Percentiles rank a stretch among this genome's conserved stretches.
phyloP scores from a whole-genome alignment of 306 rosid genomes.

The Vicia villosa region DNA sequence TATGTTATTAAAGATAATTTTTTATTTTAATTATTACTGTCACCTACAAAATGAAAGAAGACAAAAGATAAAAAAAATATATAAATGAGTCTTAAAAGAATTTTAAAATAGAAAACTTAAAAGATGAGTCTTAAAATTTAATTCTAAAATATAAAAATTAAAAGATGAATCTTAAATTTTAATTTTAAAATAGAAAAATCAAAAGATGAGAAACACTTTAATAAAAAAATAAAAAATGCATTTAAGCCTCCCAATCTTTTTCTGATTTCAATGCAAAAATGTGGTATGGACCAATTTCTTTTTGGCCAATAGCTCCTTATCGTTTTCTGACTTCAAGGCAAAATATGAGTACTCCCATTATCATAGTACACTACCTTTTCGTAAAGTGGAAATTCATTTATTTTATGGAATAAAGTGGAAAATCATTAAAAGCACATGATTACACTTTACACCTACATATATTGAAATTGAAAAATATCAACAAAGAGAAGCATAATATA shows the following conservation, averaged over 20 bases:
- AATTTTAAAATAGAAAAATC: no score
- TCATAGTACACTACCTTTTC: constrained; percentile 38
- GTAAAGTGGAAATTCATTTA: constrained; percentile 31
- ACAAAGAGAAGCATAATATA: constrained; percentile 9
- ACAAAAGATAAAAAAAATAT: no score
- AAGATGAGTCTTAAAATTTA: no score
- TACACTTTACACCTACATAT: constrained; percentile 26
- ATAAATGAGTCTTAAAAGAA: no score
- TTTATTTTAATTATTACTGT: no score
- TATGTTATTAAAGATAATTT: no score
- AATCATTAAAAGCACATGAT: constrained; percentile 34
- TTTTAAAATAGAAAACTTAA: no score
- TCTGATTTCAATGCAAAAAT: background rate
- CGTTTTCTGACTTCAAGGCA: constrained; percentile 47
- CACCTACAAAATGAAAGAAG: no score
- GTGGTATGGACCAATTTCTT: constrained; percentile 32
- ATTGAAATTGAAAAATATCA: background rate
- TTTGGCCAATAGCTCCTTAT: background rate
- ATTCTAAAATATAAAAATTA: no score
- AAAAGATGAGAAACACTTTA: no score
- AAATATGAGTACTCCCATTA: constrained; percentile 18
- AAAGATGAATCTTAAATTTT: no score
- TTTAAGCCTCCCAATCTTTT: background rate
- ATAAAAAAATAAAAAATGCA: no score
- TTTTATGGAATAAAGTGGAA: constrained; percentile 23